Percentiles rank a stretch among this genome's conserved stretches.
Evolutionary conservation across 179 eudicot species (phyloP).

Genomic region (Silene coronaria): DNA sequence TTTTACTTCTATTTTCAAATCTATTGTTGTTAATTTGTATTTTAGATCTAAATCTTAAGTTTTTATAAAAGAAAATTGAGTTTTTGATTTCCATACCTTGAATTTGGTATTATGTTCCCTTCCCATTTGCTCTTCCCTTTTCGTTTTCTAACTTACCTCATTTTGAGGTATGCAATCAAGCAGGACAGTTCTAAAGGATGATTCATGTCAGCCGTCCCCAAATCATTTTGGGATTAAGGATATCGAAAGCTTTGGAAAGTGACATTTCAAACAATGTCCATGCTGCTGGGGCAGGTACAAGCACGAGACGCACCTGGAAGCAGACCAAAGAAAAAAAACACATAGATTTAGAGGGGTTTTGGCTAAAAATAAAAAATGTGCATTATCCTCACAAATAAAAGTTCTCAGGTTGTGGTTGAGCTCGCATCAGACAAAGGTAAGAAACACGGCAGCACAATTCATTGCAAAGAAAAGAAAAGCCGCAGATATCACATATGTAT

Average conservation of each 20-base stretch:
- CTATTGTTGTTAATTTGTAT: no score
- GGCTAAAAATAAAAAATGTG: constrained; percentile 4
- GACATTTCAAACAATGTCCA: constrained; percentile 98
- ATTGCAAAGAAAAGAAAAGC: not conserved
- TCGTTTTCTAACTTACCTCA: no score
- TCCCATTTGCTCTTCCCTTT: no score
- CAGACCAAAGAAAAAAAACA: constrained; percentile 8
- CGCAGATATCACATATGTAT: constrained; percentile 12
- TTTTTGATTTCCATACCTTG: no score
- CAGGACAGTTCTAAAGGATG: no score
- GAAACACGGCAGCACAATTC: constrained; percentile 67
- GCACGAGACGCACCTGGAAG: constrained; percentile 84
- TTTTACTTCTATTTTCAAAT: no score
- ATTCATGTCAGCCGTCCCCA: no score
- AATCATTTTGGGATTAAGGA: no score
- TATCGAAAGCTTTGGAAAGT: constrained; percentile 84
- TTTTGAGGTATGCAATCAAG: no score
- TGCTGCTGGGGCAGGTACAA: constrained; percentile 96
- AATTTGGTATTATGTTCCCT: no score
- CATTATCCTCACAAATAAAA: not conserved
- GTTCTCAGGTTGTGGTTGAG: constrained; percentile 49
- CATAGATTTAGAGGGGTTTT: constrained; percentile 4
- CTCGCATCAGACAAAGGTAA: constrained; percentile 95
- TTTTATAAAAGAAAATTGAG: no score
- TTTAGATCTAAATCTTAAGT: no score